These are phyloP conservation scores for Termitomyces sp. DNA, from an alignment of 768 basidiomycete species.

Conservation along the genomic window DNA sequence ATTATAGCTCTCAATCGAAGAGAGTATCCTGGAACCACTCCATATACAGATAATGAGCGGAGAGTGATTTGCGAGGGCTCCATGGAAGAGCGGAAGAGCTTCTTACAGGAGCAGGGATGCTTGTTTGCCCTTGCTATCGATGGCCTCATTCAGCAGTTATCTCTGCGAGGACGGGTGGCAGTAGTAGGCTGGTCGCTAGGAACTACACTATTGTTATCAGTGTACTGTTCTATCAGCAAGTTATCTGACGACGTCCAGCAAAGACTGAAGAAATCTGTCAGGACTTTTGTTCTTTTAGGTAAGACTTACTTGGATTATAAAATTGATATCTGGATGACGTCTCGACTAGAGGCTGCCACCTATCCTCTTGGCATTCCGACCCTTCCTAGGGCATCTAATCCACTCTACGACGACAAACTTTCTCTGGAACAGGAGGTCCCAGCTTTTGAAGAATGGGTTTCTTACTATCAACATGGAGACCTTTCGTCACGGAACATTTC, in stretches of 20 bases:
- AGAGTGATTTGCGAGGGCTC: constrained; percentile 10
- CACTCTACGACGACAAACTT: background rate
- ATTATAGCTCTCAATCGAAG: constrained; percentile 28
- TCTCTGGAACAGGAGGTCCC: background rate
- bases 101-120: constrained; percentile 22
- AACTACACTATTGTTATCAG: constrained; percentile 16
- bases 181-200: constrained; percentile 29
- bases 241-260: constrained; percentile 12
- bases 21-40: constrained; percentile 27
- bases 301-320: background rate
- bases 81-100: constrained; percentile 13
- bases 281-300: constrained; percentile 18
- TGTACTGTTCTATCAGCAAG: constrained; percentile 16
- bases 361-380: background rate
- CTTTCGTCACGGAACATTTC: background rate
- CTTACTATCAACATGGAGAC: constrained; percentile 1
- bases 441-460: background rate
- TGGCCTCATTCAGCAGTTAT: constrained; percentile 19
- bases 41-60: constrained; percentile 23
- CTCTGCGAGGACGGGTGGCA: constrained; percentile 14
- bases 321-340: background rate
- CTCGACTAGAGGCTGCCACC: background rate
- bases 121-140: constrained; percentile 25
- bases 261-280: constrained; percentile 17
- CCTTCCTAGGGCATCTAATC: background rate